Evolutionary conservation across 768 basidiomycete species (phyloP).

Genomic region (Suillus decipiens): DNA sequence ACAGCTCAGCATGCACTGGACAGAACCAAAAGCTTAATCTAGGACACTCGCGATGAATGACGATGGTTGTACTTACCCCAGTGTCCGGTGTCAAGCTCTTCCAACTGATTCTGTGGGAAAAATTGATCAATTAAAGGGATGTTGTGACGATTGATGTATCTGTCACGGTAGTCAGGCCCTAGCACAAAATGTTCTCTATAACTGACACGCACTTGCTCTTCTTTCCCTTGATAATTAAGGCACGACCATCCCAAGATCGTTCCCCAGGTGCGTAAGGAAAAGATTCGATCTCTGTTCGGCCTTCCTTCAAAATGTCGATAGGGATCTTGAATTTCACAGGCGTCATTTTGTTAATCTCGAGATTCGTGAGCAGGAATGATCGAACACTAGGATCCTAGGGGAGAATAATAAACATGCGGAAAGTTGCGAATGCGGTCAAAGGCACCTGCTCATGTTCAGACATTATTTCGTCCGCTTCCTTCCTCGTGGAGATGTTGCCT

Average conservation of each 20-base stretch:
- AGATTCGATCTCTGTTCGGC: constrained; percentile 68
- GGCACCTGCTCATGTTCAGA: constrained; percentile 62
- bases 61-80: constrained; percentile 64
- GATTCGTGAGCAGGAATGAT: constrained; percentile 86
- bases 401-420: constrained; percentile 11
- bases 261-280: constrained; percentile 74
- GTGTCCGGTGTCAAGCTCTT: constrained; percentile 74
- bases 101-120: constrained; percentile 70
- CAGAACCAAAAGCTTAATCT: neutral
- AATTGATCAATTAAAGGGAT: constrained; percentile 59
- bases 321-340: constrained; percentile 73
- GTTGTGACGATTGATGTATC: constrained; percentile 78
- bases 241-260: constrained; percentile 54
- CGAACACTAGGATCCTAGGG: constrained; percentile 71
- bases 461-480: constrained; percentile 71
- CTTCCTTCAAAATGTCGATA: constrained; percentile 58
- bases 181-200: neutral
- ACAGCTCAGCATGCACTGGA: constrained; percentile 81
- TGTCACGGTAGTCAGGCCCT: constrained; percentile 27
- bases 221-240: constrained; percentile 78
- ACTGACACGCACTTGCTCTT: constrained; percentile 60
- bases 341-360: constrained; percentile 40
- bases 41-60: neutral
- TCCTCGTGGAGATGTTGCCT: constrained; percentile 55
- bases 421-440: constrained; percentile 3